Evolutionary conservation across 495 filamentous ascomycete species (phyloP).

Genomic region (Trichoderma asperelloides): DNA sequence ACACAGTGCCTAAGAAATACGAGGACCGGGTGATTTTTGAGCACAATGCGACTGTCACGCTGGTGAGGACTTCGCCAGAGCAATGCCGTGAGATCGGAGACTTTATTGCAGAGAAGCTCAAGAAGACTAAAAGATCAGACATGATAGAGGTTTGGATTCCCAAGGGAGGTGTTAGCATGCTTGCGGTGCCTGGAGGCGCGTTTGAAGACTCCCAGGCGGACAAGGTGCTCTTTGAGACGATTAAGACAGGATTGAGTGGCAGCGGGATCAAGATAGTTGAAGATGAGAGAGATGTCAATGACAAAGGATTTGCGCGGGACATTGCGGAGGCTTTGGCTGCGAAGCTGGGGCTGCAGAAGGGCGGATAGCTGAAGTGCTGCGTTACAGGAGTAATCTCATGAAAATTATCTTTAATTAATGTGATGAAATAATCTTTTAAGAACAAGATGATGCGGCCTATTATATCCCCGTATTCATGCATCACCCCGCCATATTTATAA

Average conservation of each 20-base stretch:
- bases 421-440: too few relatives aligned
- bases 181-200: slow-evolving; percentile 24
- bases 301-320: slow-evolving; percentile 30
- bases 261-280: slow-evolving; percentile 27
- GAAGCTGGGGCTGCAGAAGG: slow-evolving; percentile 14
- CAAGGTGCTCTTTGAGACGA: slow-evolving; percentile 29
- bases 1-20: slow-evolving; percentile 45
- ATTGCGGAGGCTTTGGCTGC: slow-evolving; percentile 25
- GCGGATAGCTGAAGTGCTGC: background rate
- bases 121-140: slow-evolving; percentile 21
- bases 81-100: slow-evolving; percentile 45
- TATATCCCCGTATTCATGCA: too few relatives aligned
- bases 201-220: slow-evolving; percentile 30
- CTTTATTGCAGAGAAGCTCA: slow-evolving; percentile 46
- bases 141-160: slow-evolving; percentile 50
- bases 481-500: too few relatives aligned
- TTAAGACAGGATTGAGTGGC: slow-evolving; percentile 29
- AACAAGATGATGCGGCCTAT: too few relatives aligned
- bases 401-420: too few relatives aligned
- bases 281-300: slow-evolving; percentile 31
- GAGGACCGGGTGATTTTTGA: slow-evolving; percentile 40
- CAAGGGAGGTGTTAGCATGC: slow-evolving; percentile 34
- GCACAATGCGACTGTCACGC: slow-evolving; percentile 57
- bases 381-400: too few relatives aligned
- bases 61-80: slow-evolving; percentile 48